Evolutionary conservation across 495 filamentous ascomycete species (phyloP).

Genomic region (Penicillium paradoxum): DNA sequence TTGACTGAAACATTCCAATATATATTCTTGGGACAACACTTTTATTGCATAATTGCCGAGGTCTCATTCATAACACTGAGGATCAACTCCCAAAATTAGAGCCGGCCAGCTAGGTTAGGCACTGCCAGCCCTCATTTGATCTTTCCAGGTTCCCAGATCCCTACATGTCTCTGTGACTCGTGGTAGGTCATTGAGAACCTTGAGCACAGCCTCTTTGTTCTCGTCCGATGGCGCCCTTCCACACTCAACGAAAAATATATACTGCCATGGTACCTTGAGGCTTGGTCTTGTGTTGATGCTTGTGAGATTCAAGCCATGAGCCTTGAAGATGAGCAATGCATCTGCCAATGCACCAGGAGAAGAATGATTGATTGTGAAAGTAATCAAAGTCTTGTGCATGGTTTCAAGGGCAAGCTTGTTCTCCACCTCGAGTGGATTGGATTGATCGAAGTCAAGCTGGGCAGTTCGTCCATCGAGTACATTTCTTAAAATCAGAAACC

Average conservation of each 20-base stretch:
- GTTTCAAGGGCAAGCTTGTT: conserved; percentile 13
- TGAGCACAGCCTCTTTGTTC: conserved; percentile 25
- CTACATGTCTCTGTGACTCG: conserved; percentile 34
- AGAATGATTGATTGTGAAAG: conserved; percentile 77
- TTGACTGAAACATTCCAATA: not conserved
- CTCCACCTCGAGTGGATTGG: conserved; percentile 5
- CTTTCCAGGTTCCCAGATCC: conserved; percentile 42
- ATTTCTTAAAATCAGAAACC: conserved; percentile 75
- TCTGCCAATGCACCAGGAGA: conserved; percentile 75
- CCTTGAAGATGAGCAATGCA: conserved; percentile 71
- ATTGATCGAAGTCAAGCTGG: conserved; percentile 17
- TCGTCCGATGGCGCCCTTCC: conserved; percentile 42
- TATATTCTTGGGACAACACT: not conserved
- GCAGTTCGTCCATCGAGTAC: conserved; percentile 23
- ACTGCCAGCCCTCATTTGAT: conserved; percentile 22
- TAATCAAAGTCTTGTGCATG: conserved; percentile 65
- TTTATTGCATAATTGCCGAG: too few relatives aligned
- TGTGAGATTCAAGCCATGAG: conserved; percentile 71
- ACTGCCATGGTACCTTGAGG: conserved; percentile 71
- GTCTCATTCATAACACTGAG: too few relatives aligned
- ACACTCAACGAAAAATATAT: conserved; percentile 93
- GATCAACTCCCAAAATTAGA: not conserved
- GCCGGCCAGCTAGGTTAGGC: not conserved
- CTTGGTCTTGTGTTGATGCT: conserved; percentile 86
- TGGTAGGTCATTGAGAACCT: conserved; percentile 24